Evolutionary conservation across 768 basidiomycete species (phyloP).

Genomic region (Amanita fuliginea): DNA sequence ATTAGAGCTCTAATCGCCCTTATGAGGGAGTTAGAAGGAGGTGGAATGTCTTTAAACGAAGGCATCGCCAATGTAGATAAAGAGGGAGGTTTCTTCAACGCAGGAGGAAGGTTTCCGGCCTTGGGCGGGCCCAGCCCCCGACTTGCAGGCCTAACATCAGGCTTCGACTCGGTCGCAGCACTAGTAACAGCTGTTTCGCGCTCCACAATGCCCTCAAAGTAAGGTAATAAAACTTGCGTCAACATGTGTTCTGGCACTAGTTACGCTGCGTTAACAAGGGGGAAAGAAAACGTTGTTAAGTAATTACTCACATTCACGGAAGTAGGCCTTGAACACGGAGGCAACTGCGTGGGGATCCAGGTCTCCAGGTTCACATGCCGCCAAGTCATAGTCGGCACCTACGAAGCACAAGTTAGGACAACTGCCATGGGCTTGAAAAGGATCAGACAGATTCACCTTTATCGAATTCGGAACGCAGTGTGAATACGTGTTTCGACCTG

Average conservation of each 20-base stretch:
- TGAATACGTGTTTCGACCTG: slow-evolving; percentile 68
- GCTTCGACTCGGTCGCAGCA: slow-evolving; percentile 13
- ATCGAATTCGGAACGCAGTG: slow-evolving; percentile 74
- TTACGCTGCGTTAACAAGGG: slow-evolving; percentile 3
- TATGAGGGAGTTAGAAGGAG: slow-evolving; percentile 49
- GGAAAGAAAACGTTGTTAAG: not conserved
- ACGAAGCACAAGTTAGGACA: slow-evolving; percentile 1
- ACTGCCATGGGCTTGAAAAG: not conserved
- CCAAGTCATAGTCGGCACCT: slow-evolving; percentile 85
- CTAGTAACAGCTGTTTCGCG: slow-evolving; percentile 36
- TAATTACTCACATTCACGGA: slow-evolving; percentile 73
- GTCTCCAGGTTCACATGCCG: slow-evolving; percentile 69
- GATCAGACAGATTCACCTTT: slow-evolving; percentile 31
- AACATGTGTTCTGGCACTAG: slow-evolving; percentile 82
- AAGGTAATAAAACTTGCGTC: slow-evolving; percentile 56
- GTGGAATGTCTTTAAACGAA: slow-evolving; percentile 45
- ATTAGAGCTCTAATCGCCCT: slow-evolving; percentile 54
- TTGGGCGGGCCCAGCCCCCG: slow-evolving; percentile 26
- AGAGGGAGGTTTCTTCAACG: slow-evolving; percentile 67
- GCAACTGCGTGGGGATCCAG: slow-evolving; percentile 93
- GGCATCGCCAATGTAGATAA: slow-evolving; percentile 72
- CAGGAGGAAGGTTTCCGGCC: slow-evolving; percentile 15
- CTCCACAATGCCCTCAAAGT: slow-evolving; percentile 69
- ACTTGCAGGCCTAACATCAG: slow-evolving; percentile 9
- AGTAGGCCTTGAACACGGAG: slow-evolving; percentile 84